Evolutionary conservation across 1,139 yeast genomes (phyloP), one percentile per base, ranked within the genome.

Genomic region (Sugiyamaella xylanicola): DNA sequence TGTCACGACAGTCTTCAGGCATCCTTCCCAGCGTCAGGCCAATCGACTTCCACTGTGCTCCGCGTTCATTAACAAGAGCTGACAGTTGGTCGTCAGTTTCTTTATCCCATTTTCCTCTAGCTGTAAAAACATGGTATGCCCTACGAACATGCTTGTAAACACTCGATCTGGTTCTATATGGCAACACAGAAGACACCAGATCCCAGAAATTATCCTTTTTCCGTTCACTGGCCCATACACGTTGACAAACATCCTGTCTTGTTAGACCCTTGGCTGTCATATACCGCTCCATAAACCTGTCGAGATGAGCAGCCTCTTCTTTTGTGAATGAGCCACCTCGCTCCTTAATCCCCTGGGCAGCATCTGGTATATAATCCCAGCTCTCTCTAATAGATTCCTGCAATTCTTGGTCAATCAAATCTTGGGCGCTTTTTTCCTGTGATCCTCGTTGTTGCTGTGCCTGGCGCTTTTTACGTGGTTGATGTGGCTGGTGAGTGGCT

Each of bases 1-100:
- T 78, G 69, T 92, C 98, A 62, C 98, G 80, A 70, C 97, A 91
- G 73, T 92, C 98, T 67, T 92, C 98, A 0, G 98, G 97, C 98
- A 92, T 92, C 65, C 98, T 80, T 11, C 89, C 89, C 83, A 91
- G 76, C 7, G 77, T 73, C 55, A 79, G 79, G 2, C 97, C 97
- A 59, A 91, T 87, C 45, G 78, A 78, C 63, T 88, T 87, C 97
- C 97, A 91, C 66, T 86, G 89, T 13, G 93, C 90, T 56, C 85
- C 88, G 61, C 83, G 81, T 39, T 83, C 83, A 7, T 79, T 73
- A 3, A 89, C 88, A 53, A 89, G 74, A 56, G 78, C 78, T 1
- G 83, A 81, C 55, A 92, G 75, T 52, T 78, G 78, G 40, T 74
- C 80, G 69, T 92, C 98, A 60, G 91, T 97, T 58, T 83, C 88